Base-by-base conservation (phyloP, 805 yeast species). In the Nakazawaea ambrosiae region DNA sequence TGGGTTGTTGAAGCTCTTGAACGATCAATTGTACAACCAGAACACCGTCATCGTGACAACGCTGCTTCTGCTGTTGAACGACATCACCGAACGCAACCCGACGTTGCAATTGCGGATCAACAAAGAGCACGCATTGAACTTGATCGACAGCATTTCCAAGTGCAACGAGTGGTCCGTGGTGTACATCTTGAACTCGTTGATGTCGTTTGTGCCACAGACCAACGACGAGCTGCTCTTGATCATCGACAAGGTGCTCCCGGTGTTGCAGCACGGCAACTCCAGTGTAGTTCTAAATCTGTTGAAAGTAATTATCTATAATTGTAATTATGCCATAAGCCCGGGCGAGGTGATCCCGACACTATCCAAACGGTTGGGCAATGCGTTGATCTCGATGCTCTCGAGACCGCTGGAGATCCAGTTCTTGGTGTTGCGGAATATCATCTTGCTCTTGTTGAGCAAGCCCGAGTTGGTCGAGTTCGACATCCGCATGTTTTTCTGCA, bases 351-450 rank as follows among this genome's bases (percentile, higher is more conserved):
- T 83, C 4, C 80, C 85, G 1, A 49, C 61, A 2, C 55, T 80
- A 14, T 66, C 78, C 6, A 68, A 70, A 39, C 62, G 81, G 43
- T 60, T 87, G 34, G 85, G 92, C 0, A 70, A 78, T 10, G 77
- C 92, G 1, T 61, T 88, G 31, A 70, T 79, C 1, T 71, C 86
- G 4, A 58, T 88, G 24, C 61, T 88, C 41, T 66, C 85, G 3
- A 85, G 83, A 50, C 85, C 89, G 0, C 61, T 89, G 0, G 97
- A 90, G 55, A 65, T 86, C 19, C 95, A 87, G 57, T 90, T 88
- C 54, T 63, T 88, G 32, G 82, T 81, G 1, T 63, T 89, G 45
- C 66, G 96, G 52, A 90, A 89, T 53, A 81, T 85, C 33, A 84
- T 87, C 19, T 57, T 88, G 23, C 58, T 89, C 26, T 66, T 89